phyloP scores from a whole-genome alignment of 2,329 filamentous ascomycete genomes.

The Diaporthe aspalathi region DNA sequence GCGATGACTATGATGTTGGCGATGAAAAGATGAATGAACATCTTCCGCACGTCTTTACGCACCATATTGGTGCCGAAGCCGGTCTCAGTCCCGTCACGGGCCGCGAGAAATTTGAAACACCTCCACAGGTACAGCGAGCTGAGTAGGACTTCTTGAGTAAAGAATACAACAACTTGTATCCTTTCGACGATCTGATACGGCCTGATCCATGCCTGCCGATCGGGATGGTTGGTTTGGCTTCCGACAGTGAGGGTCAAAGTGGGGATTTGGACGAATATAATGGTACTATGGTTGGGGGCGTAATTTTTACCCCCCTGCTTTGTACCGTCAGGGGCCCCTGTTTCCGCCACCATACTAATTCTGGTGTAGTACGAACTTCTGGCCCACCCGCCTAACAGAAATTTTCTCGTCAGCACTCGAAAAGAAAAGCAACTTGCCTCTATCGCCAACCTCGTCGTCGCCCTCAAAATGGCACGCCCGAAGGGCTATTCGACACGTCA shows the following conservation, averaged over 20 bases:
- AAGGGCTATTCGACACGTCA: no score
- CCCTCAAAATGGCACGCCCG: no score
- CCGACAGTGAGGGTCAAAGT: constrained; percentile 59
- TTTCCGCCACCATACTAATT: no score
- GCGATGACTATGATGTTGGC: constrained; percentile 56
- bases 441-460: no score
- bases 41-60: neutral
- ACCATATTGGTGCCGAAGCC: constrained; percentile 1
- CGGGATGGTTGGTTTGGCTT: neutral
- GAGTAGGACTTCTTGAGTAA: constrained; percentile 57
- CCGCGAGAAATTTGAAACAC: constrained; percentile 58
- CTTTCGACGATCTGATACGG: constrained; percentile 43
- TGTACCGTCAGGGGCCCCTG: no score
- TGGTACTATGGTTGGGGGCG: no score
- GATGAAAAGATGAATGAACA: constrained; percentile 49
- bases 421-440: no score
- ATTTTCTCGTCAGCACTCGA: no score
- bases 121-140: constrained; percentile 64
- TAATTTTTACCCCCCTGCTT: no score
- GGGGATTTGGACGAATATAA: constrained; percentile 63
- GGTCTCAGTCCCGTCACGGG: constrained; percentile 50
- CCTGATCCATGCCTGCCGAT: constrained; percentile 27
- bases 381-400: no score
- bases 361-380: no score
- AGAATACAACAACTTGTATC: constrained; percentile 56